Evolutionary conservation across 371 early-diverging fungal genomes (phyloP).

Genomic region (Choanephora cucurbitarum): DNA sequence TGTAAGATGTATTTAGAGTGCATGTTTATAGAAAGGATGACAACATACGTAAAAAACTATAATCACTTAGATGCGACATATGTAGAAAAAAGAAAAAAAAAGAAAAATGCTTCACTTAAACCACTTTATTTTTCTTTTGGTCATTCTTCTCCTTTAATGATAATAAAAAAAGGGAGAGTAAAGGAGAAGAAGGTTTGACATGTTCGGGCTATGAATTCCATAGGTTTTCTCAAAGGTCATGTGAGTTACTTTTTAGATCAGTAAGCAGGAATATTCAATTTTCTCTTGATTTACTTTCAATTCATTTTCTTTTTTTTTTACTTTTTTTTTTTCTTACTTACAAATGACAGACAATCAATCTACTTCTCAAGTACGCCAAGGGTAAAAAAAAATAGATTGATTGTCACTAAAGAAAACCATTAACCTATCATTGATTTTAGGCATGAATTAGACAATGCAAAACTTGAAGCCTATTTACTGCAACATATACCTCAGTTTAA

Average conservation of each 20-base stretch:
- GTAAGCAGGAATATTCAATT: neutral
- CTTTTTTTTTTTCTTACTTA: slow-evolving; percentile 5
- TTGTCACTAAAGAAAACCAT: neutral
- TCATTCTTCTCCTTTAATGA: neutral
- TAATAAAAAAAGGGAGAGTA: too few species aligned
- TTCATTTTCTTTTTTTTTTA: neutral
- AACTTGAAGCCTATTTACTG: slow-evolving; percentile 60
- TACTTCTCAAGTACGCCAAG: slow-evolving; percentile 37
- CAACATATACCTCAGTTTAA: slow-evolving; percentile 54
- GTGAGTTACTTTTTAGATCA: neutral
- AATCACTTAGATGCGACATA: slow-evolving; percentile 33
- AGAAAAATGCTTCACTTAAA: neutral
- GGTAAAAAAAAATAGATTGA: slow-evolving; percentile 18
- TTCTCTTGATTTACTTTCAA: neutral
- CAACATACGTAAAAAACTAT: slow-evolving; percentile 29
- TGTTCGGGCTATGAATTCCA: too few species aligned
- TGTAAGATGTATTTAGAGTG: slow-evolving; percentile 15
- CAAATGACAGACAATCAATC: slow-evolving; percentile 24
- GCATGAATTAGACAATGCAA: slow-evolving; percentile 62
- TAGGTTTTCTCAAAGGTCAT: too few species aligned
- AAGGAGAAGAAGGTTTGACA: too few species aligned
- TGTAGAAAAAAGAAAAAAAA: slow-evolving; percentile 1
- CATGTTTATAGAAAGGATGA: too few species aligned
- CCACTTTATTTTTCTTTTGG: neutral
- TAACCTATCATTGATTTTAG: slow-evolving; percentile 30